Evolutionary conservation across 2,329 filamentous ascomycete genomes (phyloP), one percentile per base, ranked within the genome.

Genomic region (Pseudocercospora crystallina): DNA sequence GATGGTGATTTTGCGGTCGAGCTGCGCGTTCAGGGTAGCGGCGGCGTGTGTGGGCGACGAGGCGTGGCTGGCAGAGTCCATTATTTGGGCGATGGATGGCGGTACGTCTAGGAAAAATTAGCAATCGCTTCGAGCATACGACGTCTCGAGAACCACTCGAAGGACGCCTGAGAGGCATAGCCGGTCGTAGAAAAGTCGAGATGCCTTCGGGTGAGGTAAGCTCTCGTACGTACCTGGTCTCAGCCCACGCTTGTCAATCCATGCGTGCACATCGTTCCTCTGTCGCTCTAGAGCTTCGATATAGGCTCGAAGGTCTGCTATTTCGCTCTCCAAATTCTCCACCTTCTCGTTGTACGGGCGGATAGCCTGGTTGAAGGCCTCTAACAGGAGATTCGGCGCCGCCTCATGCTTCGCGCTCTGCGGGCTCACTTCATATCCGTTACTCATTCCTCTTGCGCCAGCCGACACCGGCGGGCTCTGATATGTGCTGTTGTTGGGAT

Each of bases 1-100:
- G 48, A 80, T 79, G 33, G 77, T 80, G 68, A 80, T 80, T 60
- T 80, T 80, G 71, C 77, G 77, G 65, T 80, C 77, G 54, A 80
- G 75, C 62, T 80, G 77, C n/a, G 76, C 76, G 62, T 79, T 79
- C 54, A 80, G 73, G 2, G 76, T 77, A 31, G 71, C 66, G 31
- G 77, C 76, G 15, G 75, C 74, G 54, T 76, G 73, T 14, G 76
- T 72, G 2, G 68, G 66, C 20, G 65, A 66, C 17, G 58, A 59
- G 9, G 54, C 39, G 57, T 66, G 63, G 5, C 72, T 73, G 39
- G 74, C 70, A 20, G 68, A 69, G 64, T 80, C 77, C 77, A 80
- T 80, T 53, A 75, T 73, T 57, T 75, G 73, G 37, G 77, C 77
- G 54, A 80, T 79, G 52, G 69, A 71, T 30, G 75, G 71, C 30